Conservation (phyloP, 2,329 filamentous ascomycete species). For the Colletotrichum salicis region DNA sequence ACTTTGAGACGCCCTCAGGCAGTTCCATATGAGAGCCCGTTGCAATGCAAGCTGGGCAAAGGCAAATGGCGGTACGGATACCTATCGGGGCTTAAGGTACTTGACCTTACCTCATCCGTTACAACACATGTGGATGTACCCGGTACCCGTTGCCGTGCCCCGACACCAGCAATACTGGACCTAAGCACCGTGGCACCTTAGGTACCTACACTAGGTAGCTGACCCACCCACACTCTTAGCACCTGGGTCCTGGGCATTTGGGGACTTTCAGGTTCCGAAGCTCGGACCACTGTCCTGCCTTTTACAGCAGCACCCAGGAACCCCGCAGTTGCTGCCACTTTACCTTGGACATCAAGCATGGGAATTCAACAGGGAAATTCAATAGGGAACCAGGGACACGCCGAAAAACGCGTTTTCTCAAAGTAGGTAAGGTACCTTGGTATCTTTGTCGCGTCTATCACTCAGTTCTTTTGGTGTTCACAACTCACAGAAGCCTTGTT, state of each 20-base stretch:
- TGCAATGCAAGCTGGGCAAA: slow-evolving; percentile 12
- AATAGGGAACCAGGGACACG: not conserved
- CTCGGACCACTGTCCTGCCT: slow-evolving; percentile 11
- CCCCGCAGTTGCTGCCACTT: slow-evolving; percentile 25
- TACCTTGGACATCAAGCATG: not conserved
- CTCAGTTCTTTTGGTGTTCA: not conserved
- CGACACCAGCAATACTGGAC: not conserved
- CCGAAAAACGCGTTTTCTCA: slow-evolving; percentile 26
- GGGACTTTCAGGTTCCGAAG: slow-evolving; percentile 2
- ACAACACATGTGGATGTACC: slow-evolving; percentile 27
- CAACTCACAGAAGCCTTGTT: not conserved
- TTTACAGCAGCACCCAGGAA: slow-evolving; percentile 4
- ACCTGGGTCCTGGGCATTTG: not conserved
- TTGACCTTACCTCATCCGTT: not conserved
- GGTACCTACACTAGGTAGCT: not conserved
- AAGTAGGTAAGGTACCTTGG: not conserved
- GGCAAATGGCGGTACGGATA: not conserved
- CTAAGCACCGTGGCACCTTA: no score
- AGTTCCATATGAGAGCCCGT: slow-evolving; percentile 9
- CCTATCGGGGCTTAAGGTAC: not conserved
- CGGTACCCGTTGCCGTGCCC: slow-evolving; percentile 14
- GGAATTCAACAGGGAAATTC: not conserved
- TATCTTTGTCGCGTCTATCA: slow-evolving; percentile 3
- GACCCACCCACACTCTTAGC: slow-evolving; percentile 6
- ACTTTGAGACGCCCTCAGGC: not conserved